Evolutionary conservation across 805 yeast species (phyloP), one percentile per base, ranked within the genome.

Genomic region (Candida gorgasii): DNA sequence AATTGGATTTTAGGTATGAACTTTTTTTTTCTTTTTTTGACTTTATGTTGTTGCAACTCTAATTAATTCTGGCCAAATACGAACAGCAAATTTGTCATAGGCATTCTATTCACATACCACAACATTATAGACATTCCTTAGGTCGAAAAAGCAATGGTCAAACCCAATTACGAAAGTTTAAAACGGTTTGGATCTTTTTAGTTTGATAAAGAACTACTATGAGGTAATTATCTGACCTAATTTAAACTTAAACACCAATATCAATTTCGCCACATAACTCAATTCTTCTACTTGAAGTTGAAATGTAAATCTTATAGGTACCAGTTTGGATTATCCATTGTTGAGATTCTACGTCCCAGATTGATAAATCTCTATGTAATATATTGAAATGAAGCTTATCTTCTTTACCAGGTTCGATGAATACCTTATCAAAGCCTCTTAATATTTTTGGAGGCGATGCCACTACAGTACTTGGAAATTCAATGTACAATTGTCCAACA

Each of bases 301-400:
- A 76, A 29, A 79, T 66, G 46, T 69, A 78, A 8, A 80, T 59
- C 45, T 67, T 71, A 59, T 78, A 80, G 3, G 69, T 64, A 2
- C 85, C 86, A 8, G 76, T 73, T 49, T 72, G 78, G 29, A 79
- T 72, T 16, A 76, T 61, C 85, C 86, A 80, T 48, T 78, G 76
- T 54, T 78, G 81, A 12, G 72, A 65, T 15, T 56, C 66, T 0
- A 76, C 64, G 51, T 79, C 83, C 84, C 84, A 80, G 17, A 73
- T 63, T 42, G 80, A 68, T 47, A 80, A 59, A 56, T 80, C 85
- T 43, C 81, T 66, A 53, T 77, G 71, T 44, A 67, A 57, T 14
- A 80, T 59, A 36, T 69, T 65, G 49, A 79, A 79, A 12, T 51
- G 54, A 5, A 76, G 65, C 14, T 55, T 54, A 2, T 58, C 60